Conservation (phyloP, 352 stramenopile genomes). For the Phytophthora pluvialis region DNA sequence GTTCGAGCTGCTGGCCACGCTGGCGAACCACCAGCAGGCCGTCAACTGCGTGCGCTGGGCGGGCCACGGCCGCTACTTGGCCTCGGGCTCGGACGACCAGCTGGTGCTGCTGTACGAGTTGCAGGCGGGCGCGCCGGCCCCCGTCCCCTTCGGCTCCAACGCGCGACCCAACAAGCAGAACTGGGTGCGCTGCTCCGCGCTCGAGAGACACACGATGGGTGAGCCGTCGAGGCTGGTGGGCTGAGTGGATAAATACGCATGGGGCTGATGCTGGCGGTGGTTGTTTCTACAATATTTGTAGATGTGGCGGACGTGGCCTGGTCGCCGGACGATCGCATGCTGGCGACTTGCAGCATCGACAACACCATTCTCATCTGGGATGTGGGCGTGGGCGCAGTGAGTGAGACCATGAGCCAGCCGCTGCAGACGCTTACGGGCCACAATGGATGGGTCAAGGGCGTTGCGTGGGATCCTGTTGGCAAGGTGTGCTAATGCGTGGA, state of each 20-base stretch:
- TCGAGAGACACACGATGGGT: constrained; percentile 90
- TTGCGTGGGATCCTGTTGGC: constrained; percentile 87
- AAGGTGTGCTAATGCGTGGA: constrained; percentile 47
- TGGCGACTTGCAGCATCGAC: constrained; percentile 91
- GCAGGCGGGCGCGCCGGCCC: constrained; percentile 58
- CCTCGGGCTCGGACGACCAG: constrained; percentile 85
- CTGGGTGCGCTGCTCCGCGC: constrained; percentile 79
- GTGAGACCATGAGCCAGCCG: constrained; percentile 79
- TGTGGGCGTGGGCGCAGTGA: constrained; percentile 58
- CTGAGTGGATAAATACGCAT: not conserved
- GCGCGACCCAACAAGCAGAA: constrained; percentile 85
- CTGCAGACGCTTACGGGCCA: constrained; percentile 80
- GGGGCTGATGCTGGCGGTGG: constrained; percentile 14
- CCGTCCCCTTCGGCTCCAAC: constrained; percentile 85
- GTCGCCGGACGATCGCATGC: constrained; percentile 87
- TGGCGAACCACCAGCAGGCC: constrained; percentile 83
- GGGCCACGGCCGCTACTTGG: constrained; percentile 77
- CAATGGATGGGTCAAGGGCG: constrained; percentile 88
- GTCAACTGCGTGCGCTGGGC: constrained; percentile 90
- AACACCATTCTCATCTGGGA: constrained; percentile 91
- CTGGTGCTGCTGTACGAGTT: constrained; percentile 87
- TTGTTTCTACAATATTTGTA: constrained; percentile 25
- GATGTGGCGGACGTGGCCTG: constrained; percentile 88
- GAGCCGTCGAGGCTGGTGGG: not conserved
- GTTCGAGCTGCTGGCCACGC: constrained; percentile 83